These are phyloP conservation scores for Vitis labrusca DNA, from an alignment of 164 flowering plant genomes.

Conservation along the genomic window DNA sequence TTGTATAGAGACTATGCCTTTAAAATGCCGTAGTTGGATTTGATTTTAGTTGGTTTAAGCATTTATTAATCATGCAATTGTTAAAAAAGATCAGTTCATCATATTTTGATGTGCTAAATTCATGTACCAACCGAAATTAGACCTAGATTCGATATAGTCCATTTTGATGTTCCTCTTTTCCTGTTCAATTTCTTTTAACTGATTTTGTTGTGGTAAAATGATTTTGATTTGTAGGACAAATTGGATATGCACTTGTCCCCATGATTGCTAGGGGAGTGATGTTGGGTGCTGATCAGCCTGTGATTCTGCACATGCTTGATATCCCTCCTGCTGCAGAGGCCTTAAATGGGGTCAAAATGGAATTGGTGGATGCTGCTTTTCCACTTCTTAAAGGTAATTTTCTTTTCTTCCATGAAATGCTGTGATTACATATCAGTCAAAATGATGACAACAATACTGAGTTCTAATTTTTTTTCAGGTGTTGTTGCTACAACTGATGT, in stretches of 20 bases:
- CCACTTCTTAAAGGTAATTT: constrained; percentile 86
- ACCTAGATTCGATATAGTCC: background rate
- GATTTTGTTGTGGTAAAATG: background rate
- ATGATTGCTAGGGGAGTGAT: constrained; percentile 97
- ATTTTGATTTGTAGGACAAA: constrained; percentile 67
- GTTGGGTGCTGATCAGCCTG: constrained; percentile 93
- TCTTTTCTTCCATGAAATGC: background rate
- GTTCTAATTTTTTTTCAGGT: constrained; percentile 39
- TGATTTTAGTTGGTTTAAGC: too few species aligned
- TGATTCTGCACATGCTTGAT: constrained; percentile 95
- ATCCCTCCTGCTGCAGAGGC: constrained; percentile 94
- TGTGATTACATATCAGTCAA: background rate
- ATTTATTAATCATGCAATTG: too few species aligned
- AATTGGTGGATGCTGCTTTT: constrained; percentile 93
- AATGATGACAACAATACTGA: background rate
- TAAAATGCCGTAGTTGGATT: too few species aligned
- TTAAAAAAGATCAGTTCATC: too few species aligned
- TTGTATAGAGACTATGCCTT: too few species aligned
- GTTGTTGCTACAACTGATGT: constrained; percentile 98
- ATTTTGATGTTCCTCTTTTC: background rate
- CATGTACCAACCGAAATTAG: too few species aligned
- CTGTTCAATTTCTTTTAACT: background rate
- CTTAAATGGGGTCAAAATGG: constrained; percentile 96
- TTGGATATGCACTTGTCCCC: constrained; percentile 98
- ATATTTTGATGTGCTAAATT: too few species aligned